Conservation (phyloP, 305 asterid genomes). For the Andrographis paniculata region DNA sequence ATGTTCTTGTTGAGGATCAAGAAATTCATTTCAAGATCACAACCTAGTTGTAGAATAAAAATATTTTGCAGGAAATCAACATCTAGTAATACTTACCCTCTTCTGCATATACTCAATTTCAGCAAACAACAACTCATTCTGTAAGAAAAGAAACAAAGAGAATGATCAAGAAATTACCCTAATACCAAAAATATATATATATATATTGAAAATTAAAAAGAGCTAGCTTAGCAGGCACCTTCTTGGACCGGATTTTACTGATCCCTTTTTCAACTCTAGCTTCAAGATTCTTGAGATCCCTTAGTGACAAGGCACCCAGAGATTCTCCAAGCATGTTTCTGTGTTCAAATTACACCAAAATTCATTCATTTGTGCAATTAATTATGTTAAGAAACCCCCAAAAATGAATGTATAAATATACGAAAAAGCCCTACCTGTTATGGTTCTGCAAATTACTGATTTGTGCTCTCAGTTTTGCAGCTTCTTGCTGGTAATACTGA, state of each 20-base stretch:
- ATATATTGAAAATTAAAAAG: background rate
- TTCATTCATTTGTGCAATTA: background rate
- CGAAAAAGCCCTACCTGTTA: constrained; percentile 40
- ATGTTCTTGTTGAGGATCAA: no score
- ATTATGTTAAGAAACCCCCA: background rate
- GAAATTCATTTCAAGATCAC: no score
- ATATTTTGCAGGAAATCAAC: background rate
- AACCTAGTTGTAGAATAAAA: background rate
- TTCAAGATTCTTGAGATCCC: constrained; percentile 80
- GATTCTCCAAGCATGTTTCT: constrained; percentile 86
- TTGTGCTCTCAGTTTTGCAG: constrained; percentile 68
- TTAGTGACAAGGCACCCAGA: constrained; percentile 42
- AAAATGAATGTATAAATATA: background rate
- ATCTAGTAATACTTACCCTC: constrained; percentile 47
- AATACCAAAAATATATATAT: background rate
- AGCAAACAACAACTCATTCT: constrained; percentile 86
- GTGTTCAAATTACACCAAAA: background rate
- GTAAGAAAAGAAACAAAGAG: constrained; percentile 5
- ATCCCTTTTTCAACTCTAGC: constrained; percentile 62
- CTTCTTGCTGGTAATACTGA: constrained; percentile 90
- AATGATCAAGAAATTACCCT: background rate
- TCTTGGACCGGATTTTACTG: constrained; percentile 63
- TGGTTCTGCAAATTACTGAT: constrained; percentile 74
- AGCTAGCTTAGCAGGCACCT: constrained; percentile 28
- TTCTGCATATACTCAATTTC: constrained; percentile 90